Evolutionary conservation across 495 filamentous ascomycete species (phyloP), one percentile per base, ranked within the genome.

Genomic region (Acidiella bohemica): DNA sequence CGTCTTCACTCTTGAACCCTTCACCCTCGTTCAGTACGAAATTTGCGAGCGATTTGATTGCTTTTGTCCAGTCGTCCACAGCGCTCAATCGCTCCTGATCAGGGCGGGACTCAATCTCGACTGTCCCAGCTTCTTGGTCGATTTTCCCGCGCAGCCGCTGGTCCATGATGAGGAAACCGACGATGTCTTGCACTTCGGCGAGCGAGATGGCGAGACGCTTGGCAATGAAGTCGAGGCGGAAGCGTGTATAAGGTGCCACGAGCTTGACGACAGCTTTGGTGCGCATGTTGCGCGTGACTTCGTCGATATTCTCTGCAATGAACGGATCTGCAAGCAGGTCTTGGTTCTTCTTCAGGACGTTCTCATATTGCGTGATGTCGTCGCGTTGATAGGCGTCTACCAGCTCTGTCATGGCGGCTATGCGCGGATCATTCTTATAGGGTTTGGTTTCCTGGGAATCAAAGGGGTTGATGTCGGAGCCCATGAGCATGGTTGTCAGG

Each of bases 381-480:
- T 96, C 86, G 18, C 81, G 75, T 59, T 97, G 90, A 62, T 92
- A 97, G 1, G 90, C 86, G 53, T 96, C 84, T 3, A 97, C 90
- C 1, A 97, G 70, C 44, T 94, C 81, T 1, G 88, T 96, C 90
- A 97, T 97, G 44, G 84, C 85, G 5, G 83, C 78, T 51, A 97
- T 95, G 27, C 87, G 80, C 11, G 84, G 82, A 57, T 97, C 88
- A 49, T 81, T 88, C 60, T 84, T 86, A 68, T 97, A 97, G 20
- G 90, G 88, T 62, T 97, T 96, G n/a, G 87, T 96, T 63, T 97
- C 92, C 61, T 94, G 90, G 22, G 86, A 94, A 59, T 97, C 87
- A 61, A 97, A 97, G 0, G 90, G 92, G 57, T 96, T 96, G 74
- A 97, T 97, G 56, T 93, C 78, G n/a, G 85, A 92, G 57, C 93